Conservation (phyloP, 1,284 basidiomycete species). For the Thecaphora thlaspeos region DNA sequence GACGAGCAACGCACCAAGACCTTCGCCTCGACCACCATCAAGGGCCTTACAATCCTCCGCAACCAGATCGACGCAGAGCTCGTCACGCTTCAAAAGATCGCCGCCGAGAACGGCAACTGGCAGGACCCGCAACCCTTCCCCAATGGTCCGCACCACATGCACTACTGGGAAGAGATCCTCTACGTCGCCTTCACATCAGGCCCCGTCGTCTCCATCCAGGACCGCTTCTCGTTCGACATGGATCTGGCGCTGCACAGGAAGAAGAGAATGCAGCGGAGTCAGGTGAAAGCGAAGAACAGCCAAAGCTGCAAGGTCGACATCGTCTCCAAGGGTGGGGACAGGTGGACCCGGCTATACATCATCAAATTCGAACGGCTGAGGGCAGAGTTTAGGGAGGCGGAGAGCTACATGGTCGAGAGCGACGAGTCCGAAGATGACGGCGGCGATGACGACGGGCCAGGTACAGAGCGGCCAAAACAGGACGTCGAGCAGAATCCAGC, state of each 20-base stretch:
- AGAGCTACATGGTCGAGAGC: conserved; percentile 34
- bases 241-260: conserved; percentile 12
- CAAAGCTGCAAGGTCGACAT: conserved; percentile 40
- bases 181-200: conserved; percentile 22
- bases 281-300: conserved; percentile 14
- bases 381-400: conserved; percentile 43
- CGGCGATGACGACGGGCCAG: neutral
- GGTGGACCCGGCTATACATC: conserved; percentile 37
- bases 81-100: conserved; percentile 14
- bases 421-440: conserved; percentile 15
- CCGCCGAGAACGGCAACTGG: conserved; percentile 17
- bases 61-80: conserved; percentile 28
- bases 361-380: conserved; percentile 28
- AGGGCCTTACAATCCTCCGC: conserved; percentile 24
- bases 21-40: conserved; percentile 23
- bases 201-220: conserved; percentile 27
- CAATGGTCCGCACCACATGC: conserved; percentile 36
- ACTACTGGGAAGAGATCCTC: conserved; percentile 36
- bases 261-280: conserved; percentile 10
- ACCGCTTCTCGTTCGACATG: conserved; percentile 23
- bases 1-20: conserved; percentile 25
- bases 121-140: conserved; percentile 29
- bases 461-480: conserved; percentile 1
- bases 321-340: conserved; percentile 27
- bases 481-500: conserved; percentile 1